Base-by-base conservation (phyloP, 1,284 basidiomycete species). In the Tetrapyrgos nigripes region DNA sequence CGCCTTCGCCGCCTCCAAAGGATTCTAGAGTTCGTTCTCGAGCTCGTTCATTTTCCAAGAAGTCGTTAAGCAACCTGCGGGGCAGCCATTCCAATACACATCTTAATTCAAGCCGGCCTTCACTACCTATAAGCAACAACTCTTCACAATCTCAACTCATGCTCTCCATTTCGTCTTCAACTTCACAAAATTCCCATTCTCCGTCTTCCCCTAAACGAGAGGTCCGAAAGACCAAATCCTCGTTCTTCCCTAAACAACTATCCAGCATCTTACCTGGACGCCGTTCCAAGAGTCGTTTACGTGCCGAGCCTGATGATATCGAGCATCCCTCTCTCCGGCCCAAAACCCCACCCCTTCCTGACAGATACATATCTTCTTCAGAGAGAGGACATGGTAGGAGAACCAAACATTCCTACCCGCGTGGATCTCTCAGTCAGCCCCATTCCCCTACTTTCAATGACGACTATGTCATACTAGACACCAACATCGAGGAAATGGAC, bases 311-410 rank as follows among this genome's bases (percentile, higher is more conserved):
- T 17, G 6, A 40, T 40, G 37, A 40, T 17, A 40, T 40, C 37
- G 58, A 60, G 6, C 58, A 62, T 55, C 58, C 61, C 6, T 60
- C 58, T 28, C 33, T 62, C n/a, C 45, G 54, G 10, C 55, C 61
- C n/a, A 35, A 48, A 35, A 53, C 51, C 8, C 61, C 61, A 11
- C 61, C 61, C 17, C 45, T 62, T 4, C 61, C 61, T 3, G 55
- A 55, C 19, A 27, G 19, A 13, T 43, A 37, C 24, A 10, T 44
- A 17, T 6, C 35, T 14, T 6, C 19, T 11, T 26, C 52, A 11
- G 19, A 27, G 9, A 5, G 17, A 10, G 19, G 52, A 17, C 5
- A n/a, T n/a, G n/a, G n/a, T n/a, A n/a, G 40, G 26, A 43, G n/a
- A 11, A 45, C 19, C 2, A n/a, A n/a, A n/a, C n/a, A n/a, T n/a